These are phyloP conservation scores for Colletotrichum salicis DNA, from an alignment of 2,329 filamentous ascomycete genomes.

Conservation along the genomic window DNA sequence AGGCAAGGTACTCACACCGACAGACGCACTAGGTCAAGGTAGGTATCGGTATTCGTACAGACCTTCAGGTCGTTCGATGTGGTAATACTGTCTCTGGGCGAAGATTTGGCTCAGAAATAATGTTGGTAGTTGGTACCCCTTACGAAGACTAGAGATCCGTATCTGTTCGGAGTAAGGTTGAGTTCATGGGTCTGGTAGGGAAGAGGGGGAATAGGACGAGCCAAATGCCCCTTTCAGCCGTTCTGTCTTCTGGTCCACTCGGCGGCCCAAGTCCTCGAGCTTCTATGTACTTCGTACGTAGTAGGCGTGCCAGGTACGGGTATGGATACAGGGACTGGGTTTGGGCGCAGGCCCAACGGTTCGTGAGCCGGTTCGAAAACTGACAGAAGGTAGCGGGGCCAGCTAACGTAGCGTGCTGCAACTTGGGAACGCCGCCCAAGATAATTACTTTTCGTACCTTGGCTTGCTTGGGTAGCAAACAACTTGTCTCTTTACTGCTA, in stretches of 20 bases:
- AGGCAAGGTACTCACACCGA: background rate
- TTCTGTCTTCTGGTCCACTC: constrained; percentile 5
- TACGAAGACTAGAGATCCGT: no score
- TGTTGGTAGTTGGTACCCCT: no score
- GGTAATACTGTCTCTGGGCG: background rate
- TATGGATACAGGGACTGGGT: background rate
- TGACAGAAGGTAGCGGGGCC: constrained; percentile 28
- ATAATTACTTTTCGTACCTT: background rate
- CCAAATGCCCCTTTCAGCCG: constrained; percentile 10
- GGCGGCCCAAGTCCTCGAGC: background rate
- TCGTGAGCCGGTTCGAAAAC: constrained; percentile 34
- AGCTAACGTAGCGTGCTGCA: constrained; percentile 21
- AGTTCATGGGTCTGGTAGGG: no score
- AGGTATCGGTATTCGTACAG: background rate
- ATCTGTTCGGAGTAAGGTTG: no score
- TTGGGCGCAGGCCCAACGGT: constrained; percentile 23
- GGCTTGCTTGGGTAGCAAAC: constrained; percentile 6
- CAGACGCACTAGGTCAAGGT: background rate
- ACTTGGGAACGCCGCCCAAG: background rate
- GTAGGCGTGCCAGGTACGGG: background rate
- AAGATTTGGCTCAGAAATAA: no score
- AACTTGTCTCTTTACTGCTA: background rate
- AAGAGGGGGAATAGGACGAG: background rate
- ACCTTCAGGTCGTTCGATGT: background rate
- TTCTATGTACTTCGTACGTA: background rate